Base-by-base conservation (phyloP, 1,284 basidiomycete genomes). In the Ustilago lituana region DNA sequence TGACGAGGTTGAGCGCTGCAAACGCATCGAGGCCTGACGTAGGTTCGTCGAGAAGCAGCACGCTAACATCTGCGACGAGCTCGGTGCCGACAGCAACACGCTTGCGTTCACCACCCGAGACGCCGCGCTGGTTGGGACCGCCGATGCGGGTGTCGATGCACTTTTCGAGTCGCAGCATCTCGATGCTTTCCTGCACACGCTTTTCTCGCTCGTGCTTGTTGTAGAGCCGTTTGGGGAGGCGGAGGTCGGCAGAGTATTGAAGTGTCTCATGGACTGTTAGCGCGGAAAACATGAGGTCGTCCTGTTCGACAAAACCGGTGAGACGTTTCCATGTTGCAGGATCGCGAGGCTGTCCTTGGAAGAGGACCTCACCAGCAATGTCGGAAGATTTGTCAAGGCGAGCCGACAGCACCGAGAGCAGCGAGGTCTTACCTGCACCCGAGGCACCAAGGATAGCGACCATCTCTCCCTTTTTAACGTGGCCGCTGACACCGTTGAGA, bases 271-370 rank as follows among this genome's bases (percentile, higher is more conserved):
- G 63, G 20, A 75, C 73, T 14, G 75, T 77, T 43, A 67, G 56
- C 1, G 61, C 53, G 15, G 59, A 54, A 10, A 74, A 74, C 44
- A 77, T 66, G 46, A 63, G 56, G 45, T 77, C 75, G 31, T 75
- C 73, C 43, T 77, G 75, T 27, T 75, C 73, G 54, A 77, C 75
- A 36, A 73, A 70, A 29, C 66, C 73, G 23, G 74, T 60, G 23
- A 64, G 46, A 17, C 73, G 58, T 48, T 76, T 76, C 73, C 73
- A 76, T 1, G 71, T 67, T 14, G 55, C 59, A 10, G 73, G 71
- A 39, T 72, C 35, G 43, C 73, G 71, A n/a, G 48, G 50, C 24
- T 64, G 46, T 43, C 51, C 61, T 37, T 73, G 49, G 38, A 61
- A 76, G 17, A 50, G 46, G 14, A 74, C 67, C 27, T 59, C 32